Conservation (phyloP, 495 filamentous ascomycete species). For the Pseudotulostoma volvatum region DNA sequence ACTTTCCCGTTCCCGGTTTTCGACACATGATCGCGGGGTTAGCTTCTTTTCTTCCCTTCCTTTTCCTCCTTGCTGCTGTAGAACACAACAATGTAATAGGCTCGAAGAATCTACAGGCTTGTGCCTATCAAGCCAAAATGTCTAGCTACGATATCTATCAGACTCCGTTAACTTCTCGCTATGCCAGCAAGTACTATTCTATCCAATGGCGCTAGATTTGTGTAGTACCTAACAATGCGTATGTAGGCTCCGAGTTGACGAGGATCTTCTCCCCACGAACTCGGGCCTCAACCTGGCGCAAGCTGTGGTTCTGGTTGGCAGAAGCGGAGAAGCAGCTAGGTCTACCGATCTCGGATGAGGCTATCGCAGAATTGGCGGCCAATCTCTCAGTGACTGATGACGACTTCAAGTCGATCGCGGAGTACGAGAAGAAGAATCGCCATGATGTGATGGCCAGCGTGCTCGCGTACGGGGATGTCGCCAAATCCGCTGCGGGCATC, state of each 20-base stretch:
- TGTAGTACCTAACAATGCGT: not conserved
- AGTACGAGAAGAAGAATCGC: slow-evolving; percentile 63
- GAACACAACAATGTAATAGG: not conserved
- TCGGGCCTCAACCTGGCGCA: slow-evolving; percentile 60
- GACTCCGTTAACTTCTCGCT: slow-evolving; percentile 57
- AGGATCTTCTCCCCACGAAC: slow-evolving; percentile 54
- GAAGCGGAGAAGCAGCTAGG: slow-evolving; percentile 61
- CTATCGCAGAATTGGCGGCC: slow-evolving; percentile 55
- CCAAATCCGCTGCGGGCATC: slow-evolving; percentile 71
- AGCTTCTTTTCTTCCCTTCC: too few relatives aligned
- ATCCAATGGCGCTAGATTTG: slow-evolving; percentile 1
- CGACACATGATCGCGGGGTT: too few relatives aligned
- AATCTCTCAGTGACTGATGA: slow-evolving; percentile 59
- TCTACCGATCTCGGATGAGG: slow-evolving; percentile 36
- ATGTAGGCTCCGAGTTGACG: slow-evolving; percentile 31
- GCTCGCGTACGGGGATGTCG: slow-evolving; percentile 52
- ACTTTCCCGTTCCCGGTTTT: too few relatives aligned
- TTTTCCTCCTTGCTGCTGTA: not conserved
- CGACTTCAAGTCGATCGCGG: slow-evolving; percentile 59
- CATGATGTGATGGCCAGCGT: slow-evolving; percentile 60
- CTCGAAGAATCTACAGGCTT: not conserved
- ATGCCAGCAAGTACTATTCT: slow-evolving; percentile 38
- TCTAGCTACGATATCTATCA: slow-evolving; percentile 52
- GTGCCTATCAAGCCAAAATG: slow-evolving; percentile 25
- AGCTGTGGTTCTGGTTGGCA: slow-evolving; percentile 74